Percentiles rank a stretch among this genome's conserved stretches.
phyloP scores from a whole-genome alignment of 2,329 filamentous ascomycete species.

The Venturia effusa region DNA sequence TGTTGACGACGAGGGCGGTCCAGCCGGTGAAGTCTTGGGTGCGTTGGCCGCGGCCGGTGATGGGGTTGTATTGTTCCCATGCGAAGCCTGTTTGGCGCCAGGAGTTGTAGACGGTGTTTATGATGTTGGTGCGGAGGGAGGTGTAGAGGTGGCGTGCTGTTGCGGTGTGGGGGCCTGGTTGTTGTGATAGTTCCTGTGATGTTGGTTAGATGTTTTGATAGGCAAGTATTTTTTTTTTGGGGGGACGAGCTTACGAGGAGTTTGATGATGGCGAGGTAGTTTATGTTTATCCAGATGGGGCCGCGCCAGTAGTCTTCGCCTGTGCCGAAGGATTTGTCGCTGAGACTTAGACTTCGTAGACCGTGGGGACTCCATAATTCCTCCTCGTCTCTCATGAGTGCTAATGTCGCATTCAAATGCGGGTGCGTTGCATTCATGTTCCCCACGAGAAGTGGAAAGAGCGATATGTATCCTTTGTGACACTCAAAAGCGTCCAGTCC shows the following conservation, averaged over 20 bases:
- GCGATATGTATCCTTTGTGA: conserved; percentile 87
- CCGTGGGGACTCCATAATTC: conserved; percentile 86
- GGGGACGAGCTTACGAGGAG: conserved; percentile 56
- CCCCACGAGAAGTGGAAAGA: conserved; percentile 86
- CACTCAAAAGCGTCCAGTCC: conserved; percentile 77
- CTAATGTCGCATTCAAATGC: conserved; percentile 62
- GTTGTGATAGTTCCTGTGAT: conserved; percentile 48
- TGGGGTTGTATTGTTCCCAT: conserved; percentile 96
- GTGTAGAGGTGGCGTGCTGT: conserved; percentile 66
- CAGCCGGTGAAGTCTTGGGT: conserved; percentile 98
- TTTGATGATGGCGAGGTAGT: conserved; percentile 71
- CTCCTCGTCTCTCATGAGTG: conserved; percentile 67
- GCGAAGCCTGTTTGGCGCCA: conserved; percentile 92
- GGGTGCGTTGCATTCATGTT: conserved; percentile 64
- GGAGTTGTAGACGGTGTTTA: conserved; percentile 76
- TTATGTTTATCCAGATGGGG: conserved; percentile 90
- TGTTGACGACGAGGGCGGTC: conserved; percentile 96
- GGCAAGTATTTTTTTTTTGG: too few relatives aligned
- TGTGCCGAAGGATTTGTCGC: conserved; percentile 73
- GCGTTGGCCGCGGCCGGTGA: conserved; percentile 84
- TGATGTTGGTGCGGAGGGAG: conserved; percentile 68
- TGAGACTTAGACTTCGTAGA: conserved; percentile 79
- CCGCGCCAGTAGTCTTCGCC: conserved; percentile 96
- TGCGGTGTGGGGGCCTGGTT: conserved; percentile 53
- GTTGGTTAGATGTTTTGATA: conserved; percentile 12